These are phyloP conservation scores for Penicillium digitatum DNA, from an alignment of 2,329 filamentous ascomycete genomes.

Conservation along the genomic window DNA sequence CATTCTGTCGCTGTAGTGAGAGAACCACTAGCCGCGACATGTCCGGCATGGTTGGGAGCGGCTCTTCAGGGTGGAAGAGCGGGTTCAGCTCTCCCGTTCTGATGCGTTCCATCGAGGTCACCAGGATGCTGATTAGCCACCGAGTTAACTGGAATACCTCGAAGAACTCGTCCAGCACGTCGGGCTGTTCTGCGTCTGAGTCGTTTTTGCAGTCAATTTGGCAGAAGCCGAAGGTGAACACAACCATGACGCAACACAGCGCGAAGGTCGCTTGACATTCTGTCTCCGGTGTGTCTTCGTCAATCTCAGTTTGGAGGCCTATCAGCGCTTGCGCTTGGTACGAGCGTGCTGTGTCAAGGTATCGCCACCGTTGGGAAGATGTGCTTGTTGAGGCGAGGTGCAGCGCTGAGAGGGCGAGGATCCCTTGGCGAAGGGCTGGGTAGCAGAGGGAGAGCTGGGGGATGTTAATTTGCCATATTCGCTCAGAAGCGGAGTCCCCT, in stretches of 20 bases:
- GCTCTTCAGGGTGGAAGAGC: slow-evolving; percentile 24
- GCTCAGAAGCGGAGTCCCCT: slow-evolving; percentile 21
- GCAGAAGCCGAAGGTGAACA: slow-evolving; percentile 35
- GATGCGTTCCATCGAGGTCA: slow-evolving; percentile 23
- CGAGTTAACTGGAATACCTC: slow-evolving; percentile 30
- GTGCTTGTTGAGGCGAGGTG: slow-evolving; percentile 25
- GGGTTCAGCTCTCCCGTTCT: slow-evolving; percentile 24
- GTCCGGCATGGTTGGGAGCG: slow-evolving; percentile 33
- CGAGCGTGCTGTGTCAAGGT: slow-evolving; percentile 28
- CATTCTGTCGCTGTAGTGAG: slow-evolving; percentile 27
- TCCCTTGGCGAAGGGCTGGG: slow-evolving; percentile 32
- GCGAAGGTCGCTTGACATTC: slow-evolving; percentile 39
- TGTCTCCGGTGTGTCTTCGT: slow-evolving; percentile 20
- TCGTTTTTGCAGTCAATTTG: slow-evolving; percentile 15
- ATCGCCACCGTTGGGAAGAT: slow-evolving; percentile 17
- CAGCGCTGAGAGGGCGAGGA: slow-evolving; percentile 36
- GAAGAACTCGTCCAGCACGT: slow-evolving; percentile 30
- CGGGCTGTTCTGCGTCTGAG: slow-evolving; percentile 4
- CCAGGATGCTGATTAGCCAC: slow-evolving; percentile 29
- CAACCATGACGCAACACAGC: slow-evolving; percentile 32
- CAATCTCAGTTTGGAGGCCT: slow-evolving; percentile 21
- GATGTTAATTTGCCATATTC: slow-evolving; percentile 32
- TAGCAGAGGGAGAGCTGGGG: slow-evolving; percentile 30
- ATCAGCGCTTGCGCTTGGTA: slow-evolving; percentile 27
- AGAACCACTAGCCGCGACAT: slow-evolving; percentile 31